Conservation (phyloP, 441 rosid species). For the Erysimum pusillum region DNA sequence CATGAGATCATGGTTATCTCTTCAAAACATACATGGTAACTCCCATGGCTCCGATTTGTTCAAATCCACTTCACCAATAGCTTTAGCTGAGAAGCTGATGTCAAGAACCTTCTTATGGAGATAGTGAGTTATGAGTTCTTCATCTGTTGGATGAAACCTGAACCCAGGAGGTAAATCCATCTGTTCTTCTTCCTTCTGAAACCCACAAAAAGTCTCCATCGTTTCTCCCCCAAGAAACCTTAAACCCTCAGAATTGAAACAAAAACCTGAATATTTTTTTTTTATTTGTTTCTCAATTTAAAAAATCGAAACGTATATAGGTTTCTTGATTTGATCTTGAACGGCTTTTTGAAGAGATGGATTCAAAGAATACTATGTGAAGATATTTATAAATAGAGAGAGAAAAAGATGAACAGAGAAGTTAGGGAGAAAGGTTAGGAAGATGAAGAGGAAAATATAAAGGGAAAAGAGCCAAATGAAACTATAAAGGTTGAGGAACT, state of each 20-base stretch:
- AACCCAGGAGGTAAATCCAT: slow-evolving; percentile 96
- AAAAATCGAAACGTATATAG: neutral
- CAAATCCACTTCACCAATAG: slow-evolving; percentile 93
- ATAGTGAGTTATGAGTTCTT: slow-evolving; percentile 91
- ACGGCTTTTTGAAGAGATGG: slow-evolving; percentile 15
- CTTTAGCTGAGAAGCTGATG: slow-evolving; percentile 63
- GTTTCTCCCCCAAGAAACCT: slow-evolving; percentile 30
- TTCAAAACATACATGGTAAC: slow-evolving; percentile 68
- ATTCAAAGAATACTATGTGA: slow-evolving; percentile 29
- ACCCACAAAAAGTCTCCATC: slow-evolving; percentile 63
- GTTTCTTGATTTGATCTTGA: slow-evolving; percentile 42
- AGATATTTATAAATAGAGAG: slow-evolving; percentile 30
- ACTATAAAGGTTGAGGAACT: slow-evolving; percentile 42
- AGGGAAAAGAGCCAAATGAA: slow-evolving; percentile 39
- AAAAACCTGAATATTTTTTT: neutral
- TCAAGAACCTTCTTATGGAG: slow-evolving; percentile 78
- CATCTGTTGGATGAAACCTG: slow-evolving; percentile 94
- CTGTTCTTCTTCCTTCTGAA: slow-evolving; percentile 65
- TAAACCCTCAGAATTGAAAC: slow-evolving; percentile 30
- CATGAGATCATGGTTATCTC: neutral
- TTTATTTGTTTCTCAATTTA: neutral
- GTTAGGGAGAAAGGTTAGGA: slow-evolving; percentile 48
- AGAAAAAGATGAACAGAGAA: slow-evolving; percentile 41
- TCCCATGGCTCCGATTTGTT: slow-evolving; percentile 99
- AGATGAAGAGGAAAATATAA: slow-evolving; percentile 41